phyloP scores from a whole-genome alignment of 257 asterid genomes.

The Solanum commersonii region DNA sequence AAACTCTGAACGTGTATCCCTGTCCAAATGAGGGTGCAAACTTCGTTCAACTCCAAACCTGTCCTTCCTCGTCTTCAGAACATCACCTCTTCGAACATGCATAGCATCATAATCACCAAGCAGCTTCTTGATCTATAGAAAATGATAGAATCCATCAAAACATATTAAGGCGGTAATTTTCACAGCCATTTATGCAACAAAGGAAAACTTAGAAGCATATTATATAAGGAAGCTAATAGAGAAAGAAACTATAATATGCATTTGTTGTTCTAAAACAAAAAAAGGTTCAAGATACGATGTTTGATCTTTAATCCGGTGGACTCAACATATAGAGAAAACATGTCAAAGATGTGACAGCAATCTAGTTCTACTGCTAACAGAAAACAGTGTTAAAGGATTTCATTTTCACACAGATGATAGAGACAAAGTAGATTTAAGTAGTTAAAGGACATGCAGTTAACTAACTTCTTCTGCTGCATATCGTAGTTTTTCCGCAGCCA shows the following conservation, averaged over 20 bases:
- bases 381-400: not conserved
- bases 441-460: not conserved
- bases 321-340: not conserved
- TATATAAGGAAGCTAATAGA: not conserved
- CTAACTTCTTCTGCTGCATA: slow-evolving; percentile 76
- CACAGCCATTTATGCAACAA: not conserved
- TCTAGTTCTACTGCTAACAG: not conserved
- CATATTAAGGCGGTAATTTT: not conserved
- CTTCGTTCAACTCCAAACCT: slow-evolving; percentile 71
- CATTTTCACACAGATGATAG: not conserved
- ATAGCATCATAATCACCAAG: slow-evolving; percentile 95
- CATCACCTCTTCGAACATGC: slow-evolving; percentile 97
- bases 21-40: slow-evolving; percentile 83
- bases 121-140: slow-evolving; percentile 53
- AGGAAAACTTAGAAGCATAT: not conserved
- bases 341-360: not conserved
- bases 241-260: not conserved
- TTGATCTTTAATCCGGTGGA: not conserved
- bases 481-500: slow-evolving; percentile 70
- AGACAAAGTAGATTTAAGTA: not conserved
- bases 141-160: not conserved
- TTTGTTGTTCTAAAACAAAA: not conserved
- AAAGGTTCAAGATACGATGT: not conserved
- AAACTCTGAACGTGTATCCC: slow-evolving; percentile 88
- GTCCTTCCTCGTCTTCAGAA: slow-evolving; percentile 77